Evolutionary conservation across 208 protist genomes (phyloP).

Genomic region (Trypanosoma scelopori): DNA sequence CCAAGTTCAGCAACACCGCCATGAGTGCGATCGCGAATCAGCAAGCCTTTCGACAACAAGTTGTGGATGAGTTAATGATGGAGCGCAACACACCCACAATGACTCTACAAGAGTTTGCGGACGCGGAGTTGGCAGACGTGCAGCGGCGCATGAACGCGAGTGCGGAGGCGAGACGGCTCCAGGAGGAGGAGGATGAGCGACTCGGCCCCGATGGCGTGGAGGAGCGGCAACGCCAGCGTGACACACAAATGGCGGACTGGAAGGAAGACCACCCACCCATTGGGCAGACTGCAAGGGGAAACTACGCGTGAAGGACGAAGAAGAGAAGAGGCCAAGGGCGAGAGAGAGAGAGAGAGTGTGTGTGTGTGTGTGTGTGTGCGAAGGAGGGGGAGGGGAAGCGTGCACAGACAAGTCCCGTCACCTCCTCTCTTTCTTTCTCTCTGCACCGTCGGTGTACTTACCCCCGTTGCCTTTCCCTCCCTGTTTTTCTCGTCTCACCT

Average conservation of each 20-base stretch:
- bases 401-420: too few species aligned
- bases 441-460: too few species aligned
- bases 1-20: conserved; percentile 13
- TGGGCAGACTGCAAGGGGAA: conserved; percentile 77
- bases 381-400: too few species aligned
- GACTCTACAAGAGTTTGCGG: conserved; percentile 86
- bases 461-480: too few species aligned
- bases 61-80: conserved; percentile 72
- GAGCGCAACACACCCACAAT: conserved; percentile 84
- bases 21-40: conserved; percentile 36
- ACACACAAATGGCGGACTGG: conserved; percentile 75
- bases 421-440: too few species aligned
- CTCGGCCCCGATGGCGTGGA: conserved; percentile 83
- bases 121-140: conserved; percentile 79
- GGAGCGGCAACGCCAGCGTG: conserved; percentile 82
- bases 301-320: conserved; percentile 59
- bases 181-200: conserved; percentile 73
- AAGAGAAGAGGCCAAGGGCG: too few species aligned
- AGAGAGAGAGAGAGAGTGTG: too few species aligned
- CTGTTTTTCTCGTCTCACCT: too few species aligned
- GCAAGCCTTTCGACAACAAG: conserved; percentile 65
- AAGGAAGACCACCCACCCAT: conserved; percentile 83
- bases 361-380: too few species aligned
- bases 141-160: conserved; percentile 68
- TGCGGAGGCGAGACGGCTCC: conserved; percentile 37